Percentiles rank a stretch among this genome's conserved stretches.
Conservation (phyloP, 495 filamentous ascomycete species). For the Lasiosphaeris hirsuta region DNA sequence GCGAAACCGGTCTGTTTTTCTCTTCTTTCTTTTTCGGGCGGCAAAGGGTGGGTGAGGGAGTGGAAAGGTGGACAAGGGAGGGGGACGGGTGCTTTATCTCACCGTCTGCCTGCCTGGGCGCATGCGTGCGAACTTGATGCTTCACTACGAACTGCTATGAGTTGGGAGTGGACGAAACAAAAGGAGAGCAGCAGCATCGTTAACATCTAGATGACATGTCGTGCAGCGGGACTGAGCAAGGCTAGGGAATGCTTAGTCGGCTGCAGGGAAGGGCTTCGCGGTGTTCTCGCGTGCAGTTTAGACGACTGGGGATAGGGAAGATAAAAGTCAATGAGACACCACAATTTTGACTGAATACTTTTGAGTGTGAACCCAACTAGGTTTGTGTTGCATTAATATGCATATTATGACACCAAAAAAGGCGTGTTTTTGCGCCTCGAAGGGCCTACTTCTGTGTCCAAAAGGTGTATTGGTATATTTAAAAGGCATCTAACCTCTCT, state of each 20-base stretch:
- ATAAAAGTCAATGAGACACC: constrained; percentile 14
- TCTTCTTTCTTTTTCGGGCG: not conserved
- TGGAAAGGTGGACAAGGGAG: too few relatives aligned
- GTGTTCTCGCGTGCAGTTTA: constrained; percentile 2
- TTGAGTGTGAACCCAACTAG: not conserved
- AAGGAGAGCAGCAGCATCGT: constrained; percentile 10
- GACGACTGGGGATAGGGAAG: constrained; percentile 11
- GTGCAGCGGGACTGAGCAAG: not conserved
- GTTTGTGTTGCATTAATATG: not conserved
- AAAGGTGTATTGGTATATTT: too few relatives aligned
- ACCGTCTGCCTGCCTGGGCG: not conserved
- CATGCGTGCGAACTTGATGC: not conserved
- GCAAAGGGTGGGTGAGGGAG: too few relatives aligned
- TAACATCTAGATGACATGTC: constrained; percentile 8
- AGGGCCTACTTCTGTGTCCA: not conserved
- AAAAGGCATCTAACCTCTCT: not conserved
- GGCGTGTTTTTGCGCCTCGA: too few relatives aligned
- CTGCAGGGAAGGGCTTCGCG: not conserved
- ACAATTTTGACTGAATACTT: not conserved
- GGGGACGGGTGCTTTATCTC: not conserved
- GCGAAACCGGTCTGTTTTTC: not conserved
- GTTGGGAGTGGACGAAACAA: constrained; percentile 4
- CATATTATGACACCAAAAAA: not conserved
- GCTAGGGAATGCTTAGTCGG: not conserved
- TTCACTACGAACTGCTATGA: not conserved